Evolutionary conservation across 805 yeast species (phyloP).

Genomic region (Yarrowia sp.): DNA sequence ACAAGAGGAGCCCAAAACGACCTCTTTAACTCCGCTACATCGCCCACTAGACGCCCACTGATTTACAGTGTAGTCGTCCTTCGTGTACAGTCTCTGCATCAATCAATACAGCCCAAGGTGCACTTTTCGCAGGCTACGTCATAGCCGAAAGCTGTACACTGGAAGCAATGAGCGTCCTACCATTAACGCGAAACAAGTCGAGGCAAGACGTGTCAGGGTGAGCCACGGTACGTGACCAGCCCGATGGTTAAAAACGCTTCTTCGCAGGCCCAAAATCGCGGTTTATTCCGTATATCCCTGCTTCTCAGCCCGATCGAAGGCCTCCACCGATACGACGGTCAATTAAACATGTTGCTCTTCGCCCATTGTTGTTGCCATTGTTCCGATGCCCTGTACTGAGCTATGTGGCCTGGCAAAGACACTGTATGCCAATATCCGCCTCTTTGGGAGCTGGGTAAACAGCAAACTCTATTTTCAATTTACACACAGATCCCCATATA

Average conservation of each 20-base stretch:
- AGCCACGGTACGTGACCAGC: background rate
- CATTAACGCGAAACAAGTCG: constrained; percentile 1
- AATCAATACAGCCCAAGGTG: background rate
- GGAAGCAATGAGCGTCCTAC: background rate
- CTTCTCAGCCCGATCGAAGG: no score
- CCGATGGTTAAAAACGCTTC: background rate
- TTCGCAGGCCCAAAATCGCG: no score
- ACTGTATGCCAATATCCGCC: constrained; percentile 17
- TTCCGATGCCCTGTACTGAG: constrained; percentile 19
- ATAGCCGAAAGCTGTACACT: background rate
- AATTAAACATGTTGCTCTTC: background rate
- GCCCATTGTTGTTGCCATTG: constrained; percentile 2
- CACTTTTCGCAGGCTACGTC: background rate
- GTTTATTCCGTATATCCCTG: background rate
- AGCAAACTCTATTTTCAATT: constrained; percentile 5
- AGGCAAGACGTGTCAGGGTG: background rate
- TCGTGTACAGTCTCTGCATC: constrained; percentile 4
- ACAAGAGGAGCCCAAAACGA: no score
- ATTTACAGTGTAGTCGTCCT: constrained; percentile 3
- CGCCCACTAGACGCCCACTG: no score
- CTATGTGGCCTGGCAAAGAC: background rate
- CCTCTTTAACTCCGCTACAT: no score
- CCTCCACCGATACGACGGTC: background rate
- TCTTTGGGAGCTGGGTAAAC: constrained; percentile 16
- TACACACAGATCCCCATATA: constrained; percentile 15